Evolutionary conservation across 2,329 filamentous ascomycete genomes (phyloP).

Genomic region (Aspergillus phoenicis): DNA sequence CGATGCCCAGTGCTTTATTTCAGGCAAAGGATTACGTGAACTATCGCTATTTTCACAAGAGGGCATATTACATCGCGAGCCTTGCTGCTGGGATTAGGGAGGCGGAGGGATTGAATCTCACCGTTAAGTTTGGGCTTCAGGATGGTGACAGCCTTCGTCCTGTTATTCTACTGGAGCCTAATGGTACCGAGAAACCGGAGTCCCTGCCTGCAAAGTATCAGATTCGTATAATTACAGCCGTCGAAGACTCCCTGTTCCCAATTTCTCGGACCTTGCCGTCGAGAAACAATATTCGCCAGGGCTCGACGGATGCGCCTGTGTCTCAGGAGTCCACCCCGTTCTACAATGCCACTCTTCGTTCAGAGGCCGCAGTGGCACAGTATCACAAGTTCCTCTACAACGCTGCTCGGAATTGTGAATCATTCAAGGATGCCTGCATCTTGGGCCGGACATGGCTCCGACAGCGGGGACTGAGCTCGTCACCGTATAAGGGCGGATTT

Average conservation of each 20-base stretch:
- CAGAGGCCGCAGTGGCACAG: conserved; percentile 70
- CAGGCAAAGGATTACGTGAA: conserved; percentile 95
- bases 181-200: conserved; percentile 37
- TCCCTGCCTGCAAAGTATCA: conserved; percentile 51
- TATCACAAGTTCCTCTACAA: conserved; percentile 76
- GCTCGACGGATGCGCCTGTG: conserved; percentile 41
- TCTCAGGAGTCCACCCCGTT: conserved; percentile 68
- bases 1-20: conserved; percentile 78
- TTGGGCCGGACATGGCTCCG: conserved; percentile 86
- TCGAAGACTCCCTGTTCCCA: conserved; percentile 70
- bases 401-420: conserved; percentile 68
- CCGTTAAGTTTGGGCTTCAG: conserved; percentile 65
- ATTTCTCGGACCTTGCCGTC: conserved; percentile 69
- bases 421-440: conserved; percentile 81
- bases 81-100: conserved; percentile 71
- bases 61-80: conserved; percentile 87
- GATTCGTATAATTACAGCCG: conserved; percentile 77
- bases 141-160: conserved; percentile 78
- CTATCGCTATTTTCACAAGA: conserved; percentile 90
- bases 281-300: conserved; percentile 69
- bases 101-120: conserved; percentile 56
- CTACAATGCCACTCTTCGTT: conserved; percentile 84
- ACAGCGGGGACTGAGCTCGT: conserved; percentile 77
- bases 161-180: conserved; percentile 55
- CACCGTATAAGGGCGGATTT: conserved; percentile 77